These are phyloP conservation scores for Flaveria brownii DNA, from an alignment of 129 eudicot species.

Conservation along the genomic window DNA sequence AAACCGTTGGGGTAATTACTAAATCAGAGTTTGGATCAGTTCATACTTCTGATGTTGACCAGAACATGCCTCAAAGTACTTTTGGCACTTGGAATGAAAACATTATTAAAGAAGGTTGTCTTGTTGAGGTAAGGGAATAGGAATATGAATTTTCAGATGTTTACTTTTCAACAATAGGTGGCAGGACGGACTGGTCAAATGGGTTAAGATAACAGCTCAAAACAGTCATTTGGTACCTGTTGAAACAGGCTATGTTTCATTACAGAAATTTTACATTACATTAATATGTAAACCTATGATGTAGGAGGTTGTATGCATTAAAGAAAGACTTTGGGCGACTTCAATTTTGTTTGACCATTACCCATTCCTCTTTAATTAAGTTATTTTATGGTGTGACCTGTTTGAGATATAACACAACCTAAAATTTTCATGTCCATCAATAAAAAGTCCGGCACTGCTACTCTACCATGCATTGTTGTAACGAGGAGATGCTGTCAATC, in stretches of 20 bases:
- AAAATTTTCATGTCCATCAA: background rate
- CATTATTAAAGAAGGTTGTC: slow-evolving; percentile 55
- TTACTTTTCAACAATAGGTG: background rate
- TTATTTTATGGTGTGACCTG: background rate
- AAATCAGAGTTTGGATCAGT: slow-evolving; percentile 39
- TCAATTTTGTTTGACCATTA: background rate
- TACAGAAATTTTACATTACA: background rate
- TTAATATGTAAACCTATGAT: background rate
- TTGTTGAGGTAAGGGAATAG: slow-evolving; percentile 70
- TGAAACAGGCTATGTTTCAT: background rate
- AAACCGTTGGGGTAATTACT: slow-evolving; percentile 37
- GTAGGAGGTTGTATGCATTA: background rate
- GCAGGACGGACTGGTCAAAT: background rate
- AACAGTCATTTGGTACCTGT: background rate
- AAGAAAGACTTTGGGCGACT: background rate
- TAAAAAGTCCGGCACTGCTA: background rate
- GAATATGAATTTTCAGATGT: slow-evolving; percentile 5
- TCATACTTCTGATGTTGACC: slow-evolving; percentile 30
- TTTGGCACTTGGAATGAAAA: slow-evolving; percentile 32
- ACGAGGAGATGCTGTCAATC: background rate
- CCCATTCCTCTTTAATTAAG: background rate
- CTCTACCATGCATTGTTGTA: background rate
- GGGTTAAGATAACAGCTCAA: background rate
- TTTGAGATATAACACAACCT: background rate
- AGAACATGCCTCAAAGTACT: slow-evolving; percentile 26